phyloP scores from a whole-genome alignment of 257 asterid species.

The Forsythia viridissima region DNA sequence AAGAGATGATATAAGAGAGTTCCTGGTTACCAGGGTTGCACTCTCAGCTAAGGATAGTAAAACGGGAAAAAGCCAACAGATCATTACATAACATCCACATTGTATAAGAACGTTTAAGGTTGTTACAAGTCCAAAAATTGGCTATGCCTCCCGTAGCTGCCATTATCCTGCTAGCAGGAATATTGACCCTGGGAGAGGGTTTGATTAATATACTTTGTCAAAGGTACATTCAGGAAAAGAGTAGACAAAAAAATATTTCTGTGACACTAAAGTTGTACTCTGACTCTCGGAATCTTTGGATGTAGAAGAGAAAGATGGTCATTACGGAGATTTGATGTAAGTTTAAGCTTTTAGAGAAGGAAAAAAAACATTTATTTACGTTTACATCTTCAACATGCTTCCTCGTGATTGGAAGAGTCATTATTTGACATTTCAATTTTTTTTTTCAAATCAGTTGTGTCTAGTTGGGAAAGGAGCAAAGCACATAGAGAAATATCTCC shows the following conservation, averaged over 20 bases:
- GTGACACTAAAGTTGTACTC: not conserved
- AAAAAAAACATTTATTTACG: not conserved
- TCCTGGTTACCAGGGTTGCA: not conserved
- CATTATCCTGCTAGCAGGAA: not conserved
- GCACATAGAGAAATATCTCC: not conserved
- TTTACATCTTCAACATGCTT: not conserved
- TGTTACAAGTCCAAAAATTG: not conserved
- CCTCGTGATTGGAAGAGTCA: not conserved
- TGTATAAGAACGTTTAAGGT: not conserved
- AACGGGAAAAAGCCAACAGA: not conserved
- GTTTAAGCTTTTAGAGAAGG: not conserved
- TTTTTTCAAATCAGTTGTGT: constrained; percentile 4
- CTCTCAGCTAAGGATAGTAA: not conserved
- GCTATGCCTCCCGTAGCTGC: not conserved
- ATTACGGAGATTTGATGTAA: not conserved
- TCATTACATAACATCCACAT: not conserved
- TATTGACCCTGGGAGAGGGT: constrained; percentile 2
- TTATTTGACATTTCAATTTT: not conserved
- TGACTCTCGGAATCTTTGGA: not conserved
- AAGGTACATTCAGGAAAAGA: not conserved
- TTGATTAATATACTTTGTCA: not conserved
- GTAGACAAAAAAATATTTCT: not conserved
- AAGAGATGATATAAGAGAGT: not conserved
- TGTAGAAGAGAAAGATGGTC: not conserved
- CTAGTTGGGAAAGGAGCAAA: constrained; percentile 4